Percentiles rank a stretch among this genome's conserved stretches.
phyloP scores from a whole-genome alignment of 179 eudicot species.

The Beta corolliflora region DNA sequence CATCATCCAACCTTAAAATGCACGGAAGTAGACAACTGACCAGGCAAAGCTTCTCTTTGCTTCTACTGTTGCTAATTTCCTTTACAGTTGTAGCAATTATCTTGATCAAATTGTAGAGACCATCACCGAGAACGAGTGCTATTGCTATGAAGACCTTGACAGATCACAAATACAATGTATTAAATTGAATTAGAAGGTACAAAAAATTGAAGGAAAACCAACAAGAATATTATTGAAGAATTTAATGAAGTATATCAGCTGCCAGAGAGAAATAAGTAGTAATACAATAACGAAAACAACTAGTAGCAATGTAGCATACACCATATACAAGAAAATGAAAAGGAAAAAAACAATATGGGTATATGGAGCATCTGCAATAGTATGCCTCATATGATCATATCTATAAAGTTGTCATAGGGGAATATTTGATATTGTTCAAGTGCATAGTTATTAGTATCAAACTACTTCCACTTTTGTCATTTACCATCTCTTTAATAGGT shows the following conservation, averaged over 20 bases:
- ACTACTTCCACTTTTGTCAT: background rate
- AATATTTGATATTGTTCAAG: too few species aligned
- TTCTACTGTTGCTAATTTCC: constrained; percentile 58
- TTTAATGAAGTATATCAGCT: too few species aligned
- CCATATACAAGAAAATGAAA: too few species aligned
- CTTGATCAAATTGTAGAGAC: constrained; percentile 90
- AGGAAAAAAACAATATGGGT: background rate
- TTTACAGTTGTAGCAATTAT: constrained; percentile 59
- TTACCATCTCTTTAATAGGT: too few species aligned
- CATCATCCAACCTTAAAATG: background rate
- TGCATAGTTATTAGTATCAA: background rate
- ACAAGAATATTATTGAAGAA: background rate
- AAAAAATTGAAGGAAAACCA: background rate
- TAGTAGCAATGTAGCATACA: background rate
- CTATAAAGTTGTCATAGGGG: background rate
- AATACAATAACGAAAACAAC: background rate
- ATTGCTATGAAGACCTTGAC: too few species aligned
- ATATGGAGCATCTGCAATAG: background rate
- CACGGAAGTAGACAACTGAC: constrained; percentile 31
- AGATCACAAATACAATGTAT: constrained; percentile 39
- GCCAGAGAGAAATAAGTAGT: background rate
- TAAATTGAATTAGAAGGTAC: background rate
- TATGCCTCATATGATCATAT: background rate
- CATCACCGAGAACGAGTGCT: constrained; percentile 92
- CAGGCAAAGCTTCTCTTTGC: constrained; percentile 57